Evolutionary conservation across 805 yeast genomes (phyloP).

Genomic region (Myxozyma vanderwaltii): DNA sequence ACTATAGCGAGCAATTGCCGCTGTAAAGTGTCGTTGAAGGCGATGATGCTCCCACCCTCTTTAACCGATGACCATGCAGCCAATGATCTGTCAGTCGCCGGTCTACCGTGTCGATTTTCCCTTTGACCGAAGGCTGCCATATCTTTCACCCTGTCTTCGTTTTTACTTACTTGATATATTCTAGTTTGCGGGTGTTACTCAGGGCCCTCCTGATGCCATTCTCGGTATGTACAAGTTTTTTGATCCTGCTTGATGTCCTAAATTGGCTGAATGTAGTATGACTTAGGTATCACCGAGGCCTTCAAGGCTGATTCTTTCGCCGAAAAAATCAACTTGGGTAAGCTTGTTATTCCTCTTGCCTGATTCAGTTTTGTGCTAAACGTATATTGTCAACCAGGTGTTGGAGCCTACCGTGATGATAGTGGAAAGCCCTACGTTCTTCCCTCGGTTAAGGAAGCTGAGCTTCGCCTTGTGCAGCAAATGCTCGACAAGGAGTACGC

Average conservation of each 20-base stretch:
- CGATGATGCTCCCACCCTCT: too few relatives aligned
- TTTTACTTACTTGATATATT: not conserved
- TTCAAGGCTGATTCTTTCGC: slow-evolving; percentile 62
- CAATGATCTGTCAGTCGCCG: too few relatives aligned
- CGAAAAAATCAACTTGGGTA: slow-evolving; percentile 58
- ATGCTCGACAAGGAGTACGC: slow-evolving; percentile 79
- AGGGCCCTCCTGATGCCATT: slow-evolving; percentile 86
- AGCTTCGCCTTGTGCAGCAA: slow-evolving; percentile 50
- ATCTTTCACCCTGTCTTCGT: not conserved
- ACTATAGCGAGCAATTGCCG: too few relatives aligned
- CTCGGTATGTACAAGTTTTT: slow-evolving; percentile 37
- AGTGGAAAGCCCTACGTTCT: slow-evolving; percentile 85
- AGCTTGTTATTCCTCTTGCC: not conserved
- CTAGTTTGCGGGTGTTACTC: slow-evolving; percentile 45
- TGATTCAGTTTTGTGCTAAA: not conserved
- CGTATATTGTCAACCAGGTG: slow-evolving; percentile 38
- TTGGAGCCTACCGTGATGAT: slow-evolving; percentile 93
- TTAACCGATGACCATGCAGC: too few relatives aligned
- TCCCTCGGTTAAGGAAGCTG: slow-evolving; percentile 70
- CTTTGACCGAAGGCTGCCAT: not conserved
- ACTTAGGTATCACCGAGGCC: slow-evolving; percentile 70
- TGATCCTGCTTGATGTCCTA: not conserved
- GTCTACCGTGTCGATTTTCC: too few relatives aligned
- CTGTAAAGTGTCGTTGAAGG: too few relatives aligned
- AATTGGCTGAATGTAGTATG: not conserved